phyloP scores from a whole-genome alignment of 257 asterid species.

The Penstemon eatonii region DNA sequence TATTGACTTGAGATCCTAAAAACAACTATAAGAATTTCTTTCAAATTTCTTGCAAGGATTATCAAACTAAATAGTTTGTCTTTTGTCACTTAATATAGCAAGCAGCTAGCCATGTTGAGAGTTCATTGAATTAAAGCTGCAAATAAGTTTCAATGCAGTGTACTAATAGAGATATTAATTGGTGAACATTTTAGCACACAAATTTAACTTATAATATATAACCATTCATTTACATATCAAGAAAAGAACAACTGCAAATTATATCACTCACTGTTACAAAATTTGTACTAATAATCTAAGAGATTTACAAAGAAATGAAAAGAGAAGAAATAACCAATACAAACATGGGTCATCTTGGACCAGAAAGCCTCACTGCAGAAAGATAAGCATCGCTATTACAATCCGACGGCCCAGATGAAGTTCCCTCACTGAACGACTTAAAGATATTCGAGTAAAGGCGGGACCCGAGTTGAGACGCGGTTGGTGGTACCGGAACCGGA shows the following conservation, averaged over 20 bases:
- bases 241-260: constrained; percentile 25
- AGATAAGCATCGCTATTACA: constrained; percentile 73
- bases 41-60: background rate
- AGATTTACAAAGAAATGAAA: constrained; percentile 29
- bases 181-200: background rate
- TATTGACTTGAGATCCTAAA: too few relatives aligned
- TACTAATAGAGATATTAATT: background rate
- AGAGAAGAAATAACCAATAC: constrained; percentile 25
- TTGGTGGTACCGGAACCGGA: constrained; percentile 74
- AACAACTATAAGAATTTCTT: constrained; percentile 1
- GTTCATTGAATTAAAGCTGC: background rate
- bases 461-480: constrained; percentile 60
- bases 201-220: background rate
- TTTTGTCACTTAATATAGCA: background rate
- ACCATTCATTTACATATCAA: constrained; percentile 40
- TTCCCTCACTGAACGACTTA: constrained; percentile 66
- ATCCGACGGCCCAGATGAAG: constrained; percentile 87
- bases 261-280: constrained; percentile 32
- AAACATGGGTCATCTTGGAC: constrained; percentile 72
- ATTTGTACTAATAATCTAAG: constrained; percentile 35
- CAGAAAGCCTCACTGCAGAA: constrained; percentile 87
- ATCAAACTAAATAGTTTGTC: background rate
- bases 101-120: background rate
- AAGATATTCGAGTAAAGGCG: constrained; percentile 57
- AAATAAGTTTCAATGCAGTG: background rate